These are phyloP conservation scores for Phytopythium boreale DNA, from an alignment of 352 stramenopile genomes.

Conservation along the genomic window DNA sequence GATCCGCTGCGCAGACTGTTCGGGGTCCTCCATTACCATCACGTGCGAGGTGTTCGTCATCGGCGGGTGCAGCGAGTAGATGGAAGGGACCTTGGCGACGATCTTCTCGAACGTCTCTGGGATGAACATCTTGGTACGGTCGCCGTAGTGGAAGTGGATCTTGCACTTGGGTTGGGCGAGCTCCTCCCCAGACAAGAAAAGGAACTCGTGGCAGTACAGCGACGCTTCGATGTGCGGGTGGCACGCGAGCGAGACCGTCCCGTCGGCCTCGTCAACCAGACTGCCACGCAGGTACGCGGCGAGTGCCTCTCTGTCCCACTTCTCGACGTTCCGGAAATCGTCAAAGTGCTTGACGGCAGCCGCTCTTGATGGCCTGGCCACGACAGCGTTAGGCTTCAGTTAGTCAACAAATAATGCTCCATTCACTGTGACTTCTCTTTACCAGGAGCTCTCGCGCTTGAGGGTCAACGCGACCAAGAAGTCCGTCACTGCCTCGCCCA, in stretches of 20 bases:
- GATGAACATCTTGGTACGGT: slow-evolving; percentile 1
- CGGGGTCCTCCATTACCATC: slow-evolving; percentile 40
- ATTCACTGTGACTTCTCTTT: too few species aligned
- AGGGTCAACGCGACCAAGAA: slow-evolving; percentile 32
- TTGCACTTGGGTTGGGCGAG: slow-evolving; percentile 21
- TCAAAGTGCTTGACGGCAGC: slow-evolving; percentile 25
- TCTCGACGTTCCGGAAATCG: slow-evolving; percentile 31
- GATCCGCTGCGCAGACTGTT: slow-evolving; percentile 32
- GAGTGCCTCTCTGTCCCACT: slow-evolving; percentile 34
- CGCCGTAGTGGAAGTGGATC: slow-evolving; percentile 29
- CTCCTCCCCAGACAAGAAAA: slow-evolving; percentile 25
- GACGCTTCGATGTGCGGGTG: slow-evolving; percentile 34
- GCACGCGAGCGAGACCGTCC: slow-evolving; percentile 27
- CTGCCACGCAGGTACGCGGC: slow-evolving; percentile 24
- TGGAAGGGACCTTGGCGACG: not conserved
- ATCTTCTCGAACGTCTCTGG: not conserved
- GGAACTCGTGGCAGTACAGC: slow-evolving; percentile 29
- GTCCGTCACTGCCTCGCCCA: slow-evolving; percentile 6
- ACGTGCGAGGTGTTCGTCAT: slow-evolving; percentile 29
- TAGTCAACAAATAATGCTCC: too few species aligned
- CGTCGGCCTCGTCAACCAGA: slow-evolving; percentile 22
- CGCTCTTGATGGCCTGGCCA: slow-evolving; percentile 19
- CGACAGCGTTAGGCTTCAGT: too few species aligned
- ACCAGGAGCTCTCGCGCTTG: slow-evolving; percentile 25
- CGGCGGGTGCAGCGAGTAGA: slow-evolving; percentile 20